A percentile compares a stretch with the other conserved stretches of the same genome.
Conservation (phyloP, 139 green algal genomes). For the Ettlia oleoabundans region DNA sequence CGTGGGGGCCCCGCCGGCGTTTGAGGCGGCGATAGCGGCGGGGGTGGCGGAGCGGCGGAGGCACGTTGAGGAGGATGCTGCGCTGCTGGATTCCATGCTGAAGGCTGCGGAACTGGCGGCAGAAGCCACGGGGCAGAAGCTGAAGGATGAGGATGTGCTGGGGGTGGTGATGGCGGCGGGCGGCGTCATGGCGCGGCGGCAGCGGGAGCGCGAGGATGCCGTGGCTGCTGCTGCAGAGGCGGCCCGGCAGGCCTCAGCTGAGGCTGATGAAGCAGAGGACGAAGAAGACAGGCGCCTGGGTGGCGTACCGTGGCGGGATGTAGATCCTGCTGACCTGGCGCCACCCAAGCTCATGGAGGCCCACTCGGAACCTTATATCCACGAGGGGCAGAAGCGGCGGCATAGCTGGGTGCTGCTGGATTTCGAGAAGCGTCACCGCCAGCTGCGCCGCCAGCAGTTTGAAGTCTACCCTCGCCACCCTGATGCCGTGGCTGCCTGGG, state of each 20-base stretch:
- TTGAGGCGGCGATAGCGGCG: background rate
- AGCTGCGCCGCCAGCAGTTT: conserved; percentile 14
- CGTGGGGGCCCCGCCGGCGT: background rate
- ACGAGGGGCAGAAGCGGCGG: background rate
- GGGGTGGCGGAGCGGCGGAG: background rate
- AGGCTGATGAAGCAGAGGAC: background rate
- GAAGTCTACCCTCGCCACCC: background rate
- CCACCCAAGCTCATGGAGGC: background rate
- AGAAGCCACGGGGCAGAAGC: background rate
- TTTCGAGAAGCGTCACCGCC: background rate
- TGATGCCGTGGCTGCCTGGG: no score
- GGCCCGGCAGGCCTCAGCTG: background rate
- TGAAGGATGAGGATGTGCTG: background rate
- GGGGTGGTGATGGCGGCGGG: conserved; percentile 1
- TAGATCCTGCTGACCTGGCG: background rate
- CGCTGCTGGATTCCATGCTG: conserved; percentile 5
- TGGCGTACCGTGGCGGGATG: background rate
- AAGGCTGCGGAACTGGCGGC: background rate
- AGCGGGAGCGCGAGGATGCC: background rate
- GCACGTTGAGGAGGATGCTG: background rate
- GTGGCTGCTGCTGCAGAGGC: background rate
- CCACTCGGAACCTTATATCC: background rate
- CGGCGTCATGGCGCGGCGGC: background rate
- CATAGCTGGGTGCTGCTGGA: conserved; percentile 17
- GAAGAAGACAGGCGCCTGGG: background rate